These are phyloP conservation scores for Acidomyces sp. DNA, from an alignment of 495 filamentous ascomycete species.

Conservation along the genomic window DNA sequence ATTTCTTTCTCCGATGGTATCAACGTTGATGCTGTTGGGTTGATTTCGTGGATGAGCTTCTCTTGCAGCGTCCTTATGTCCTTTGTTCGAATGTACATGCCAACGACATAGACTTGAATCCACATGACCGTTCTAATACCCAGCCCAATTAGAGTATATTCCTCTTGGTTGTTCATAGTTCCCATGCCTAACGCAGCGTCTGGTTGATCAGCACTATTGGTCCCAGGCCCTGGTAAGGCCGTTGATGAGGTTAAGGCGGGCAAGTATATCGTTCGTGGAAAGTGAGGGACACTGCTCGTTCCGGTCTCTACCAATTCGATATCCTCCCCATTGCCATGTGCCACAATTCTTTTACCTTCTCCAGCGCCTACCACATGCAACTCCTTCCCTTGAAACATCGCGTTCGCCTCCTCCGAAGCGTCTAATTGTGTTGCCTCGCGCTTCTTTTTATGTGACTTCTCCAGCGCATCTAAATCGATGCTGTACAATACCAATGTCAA, in stretches of 20 bases:
- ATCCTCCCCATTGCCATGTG: constrained; percentile 41
- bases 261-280: constrained; percentile 59
- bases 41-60: constrained; percentile 36
- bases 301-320: constrained; percentile 63
- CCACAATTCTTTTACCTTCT: constrained; percentile 43
- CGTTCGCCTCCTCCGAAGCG: constrained; percentile 15
- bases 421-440: constrained; percentile 10
- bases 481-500: constrained; percentile 9
- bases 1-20: constrained; percentile 64
- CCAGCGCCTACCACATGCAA: constrained; percentile 34
- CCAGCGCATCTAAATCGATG: constrained; percentile 15
- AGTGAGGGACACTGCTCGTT: constrained; percentile 68
- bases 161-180: constrained; percentile 30
- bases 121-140: constrained; percentile 74
- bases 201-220: constrained; percentile 17
- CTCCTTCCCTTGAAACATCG: constrained; percentile 33
- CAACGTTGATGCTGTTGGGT: constrained; percentile 57
- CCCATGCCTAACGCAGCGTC: constrained; percentile 20
- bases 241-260: constrained; percentile 28
- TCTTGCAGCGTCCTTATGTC: constrained; percentile 52
- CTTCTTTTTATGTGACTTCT: constrained; percentile 9
- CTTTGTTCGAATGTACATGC: constrained; percentile 69
- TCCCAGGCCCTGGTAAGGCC: constrained; percentile 1
- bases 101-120: constrained; percentile 92
- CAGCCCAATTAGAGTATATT: constrained; percentile 78